Evolutionary conservation across 2,329 filamentous ascomycete species (phyloP).

Genomic region (Chaetomiaceae sp.): DNA sequence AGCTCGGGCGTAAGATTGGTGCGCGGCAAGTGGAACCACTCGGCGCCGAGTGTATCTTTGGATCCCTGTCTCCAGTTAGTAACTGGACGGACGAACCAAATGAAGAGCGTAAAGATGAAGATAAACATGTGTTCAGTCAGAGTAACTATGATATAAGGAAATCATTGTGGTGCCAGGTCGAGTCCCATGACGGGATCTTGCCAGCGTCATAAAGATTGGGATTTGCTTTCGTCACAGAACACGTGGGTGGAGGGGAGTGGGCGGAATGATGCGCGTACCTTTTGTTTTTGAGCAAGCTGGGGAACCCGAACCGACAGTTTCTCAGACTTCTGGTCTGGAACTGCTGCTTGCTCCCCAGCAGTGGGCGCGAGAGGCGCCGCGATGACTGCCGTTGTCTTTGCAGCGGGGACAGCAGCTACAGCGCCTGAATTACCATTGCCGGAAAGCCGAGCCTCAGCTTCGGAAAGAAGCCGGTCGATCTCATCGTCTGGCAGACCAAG

Average conservation of each 20-base stretch:
- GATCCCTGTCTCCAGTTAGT: conserved; percentile 30
- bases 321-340: conserved; percentile 21
- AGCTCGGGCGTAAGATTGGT: conserved; percentile 80
- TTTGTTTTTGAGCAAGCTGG: conserved; percentile 28
- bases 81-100: conserved; percentile 9
- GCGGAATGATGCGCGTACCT: conserved; percentile 28
- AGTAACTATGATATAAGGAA: conserved; percentile 65
- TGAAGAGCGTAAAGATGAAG: conserved; percentile 27
- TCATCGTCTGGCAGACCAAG: conserved; percentile 33
- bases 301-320: conserved; percentile 31
- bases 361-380: conserved; percentile 14
- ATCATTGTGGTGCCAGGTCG: conserved; percentile 61
- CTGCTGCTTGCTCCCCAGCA: conserved; percentile 21
- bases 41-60: conserved; percentile 62
- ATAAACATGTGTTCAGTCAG: conserved; percentile 46
- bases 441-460: conserved; percentile 38
- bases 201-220: conserved; percentile 71
- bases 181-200: conserved; percentile 75
- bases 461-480: conserved; percentile 36
- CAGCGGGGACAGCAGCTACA: conserved; percentile 12
- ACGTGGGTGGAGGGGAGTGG: neutral
- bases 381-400: conserved; percentile 16
- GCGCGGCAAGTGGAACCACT: conserved; percentile 85
- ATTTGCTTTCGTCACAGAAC: conserved; percentile 71
- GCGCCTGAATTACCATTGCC: conserved; percentile 21